phyloP scores from a whole-genome alignment of 2,329 filamentous ascomycete species.

The Arthrobotrys musiformis region DNA sequence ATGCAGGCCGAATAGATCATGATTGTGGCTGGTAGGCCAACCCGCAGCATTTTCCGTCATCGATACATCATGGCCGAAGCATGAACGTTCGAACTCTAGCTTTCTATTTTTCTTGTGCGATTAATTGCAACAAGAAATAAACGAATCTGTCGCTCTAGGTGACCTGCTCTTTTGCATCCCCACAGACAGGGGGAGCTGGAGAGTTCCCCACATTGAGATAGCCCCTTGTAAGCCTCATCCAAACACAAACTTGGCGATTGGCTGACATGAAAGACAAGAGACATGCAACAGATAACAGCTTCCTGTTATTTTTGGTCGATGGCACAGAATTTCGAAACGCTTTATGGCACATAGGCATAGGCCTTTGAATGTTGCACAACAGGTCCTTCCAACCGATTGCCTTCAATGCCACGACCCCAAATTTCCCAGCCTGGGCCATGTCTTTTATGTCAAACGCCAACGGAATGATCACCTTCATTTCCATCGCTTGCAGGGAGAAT shows the following conservation, averaged over 20 bases:
- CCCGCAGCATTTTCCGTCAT: background rate
- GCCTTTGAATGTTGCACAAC: background rate
- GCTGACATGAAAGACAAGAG: background rate
- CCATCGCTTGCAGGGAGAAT: slow-evolving; percentile 5
- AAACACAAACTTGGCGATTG: slow-evolving; percentile 25
- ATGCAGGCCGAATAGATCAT: background rate
- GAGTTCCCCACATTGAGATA: background rate
- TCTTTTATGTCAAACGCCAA: slow-evolving; percentile 47
- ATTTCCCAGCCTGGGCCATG: slow-evolving; percentile 33
- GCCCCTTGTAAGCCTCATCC: background rate
- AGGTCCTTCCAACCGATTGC: background rate
- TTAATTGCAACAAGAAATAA: background rate
- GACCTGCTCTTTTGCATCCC: slow-evolving; percentile 7
- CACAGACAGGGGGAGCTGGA: slow-evolving; percentile 17
- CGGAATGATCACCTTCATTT: slow-evolving; percentile 33
- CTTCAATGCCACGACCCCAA: background rate
- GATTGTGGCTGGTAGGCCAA: background rate
- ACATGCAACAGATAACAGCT: slow-evolving; percentile 3
- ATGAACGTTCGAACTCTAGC: no score
- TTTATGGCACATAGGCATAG: background rate
- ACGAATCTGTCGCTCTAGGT: slow-evolving; percentile 2
- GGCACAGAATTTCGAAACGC: background rate
- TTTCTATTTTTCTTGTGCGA: no score
- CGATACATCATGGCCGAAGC: background rate
- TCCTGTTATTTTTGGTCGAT: slow-evolving; percentile 9